A percentile compares a stretch with the other conserved stretches of the same genome.
phyloP scores from a whole-genome alignment of 78 protist species.

The Protostelium mycophagum region DNA sequence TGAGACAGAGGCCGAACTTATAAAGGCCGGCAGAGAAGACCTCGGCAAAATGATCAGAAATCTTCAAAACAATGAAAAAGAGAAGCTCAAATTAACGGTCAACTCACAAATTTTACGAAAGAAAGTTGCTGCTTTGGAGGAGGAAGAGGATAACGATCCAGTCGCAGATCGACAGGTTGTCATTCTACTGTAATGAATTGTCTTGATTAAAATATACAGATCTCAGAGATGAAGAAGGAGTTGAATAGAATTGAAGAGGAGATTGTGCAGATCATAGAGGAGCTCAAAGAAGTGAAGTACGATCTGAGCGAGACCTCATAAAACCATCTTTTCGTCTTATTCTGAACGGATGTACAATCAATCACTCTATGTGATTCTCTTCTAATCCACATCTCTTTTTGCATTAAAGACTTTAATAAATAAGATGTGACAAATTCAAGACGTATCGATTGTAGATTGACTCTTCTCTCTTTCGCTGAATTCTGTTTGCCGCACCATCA shows the following conservation, averaged over 20 bases:
- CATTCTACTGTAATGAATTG: not conserved
- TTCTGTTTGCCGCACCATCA: too few species aligned
- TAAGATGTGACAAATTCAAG: too few species aligned
- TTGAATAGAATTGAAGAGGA: not conserved
- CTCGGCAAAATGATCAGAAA: not conserved
- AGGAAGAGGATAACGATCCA: not conserved
- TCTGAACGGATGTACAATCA: too few species aligned
- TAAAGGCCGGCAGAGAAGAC: not conserved
- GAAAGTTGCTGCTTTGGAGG: not conserved
- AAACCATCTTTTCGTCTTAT: too few species aligned
- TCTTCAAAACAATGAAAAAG: not conserved
- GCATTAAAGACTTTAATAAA: too few species aligned
- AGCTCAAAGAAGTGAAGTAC: not conserved
- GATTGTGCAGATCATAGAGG: not conserved
- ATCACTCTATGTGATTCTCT: too few species aligned
- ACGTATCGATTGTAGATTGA: too few species aligned
- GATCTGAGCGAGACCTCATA: not conserved
- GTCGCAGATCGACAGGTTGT: not conserved
- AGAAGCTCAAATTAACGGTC: not conserved
- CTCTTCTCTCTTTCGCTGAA: too few species aligned
- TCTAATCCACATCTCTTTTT: too few species aligned
- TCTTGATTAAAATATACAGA: not conserved
- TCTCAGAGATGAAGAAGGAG: not conserved
- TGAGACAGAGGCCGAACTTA: not conserved
- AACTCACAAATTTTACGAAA: not conserved